Conservation (phyloP, 495 filamentous ascomycete species). For the Astrothelium macrocarpum region DNA sequence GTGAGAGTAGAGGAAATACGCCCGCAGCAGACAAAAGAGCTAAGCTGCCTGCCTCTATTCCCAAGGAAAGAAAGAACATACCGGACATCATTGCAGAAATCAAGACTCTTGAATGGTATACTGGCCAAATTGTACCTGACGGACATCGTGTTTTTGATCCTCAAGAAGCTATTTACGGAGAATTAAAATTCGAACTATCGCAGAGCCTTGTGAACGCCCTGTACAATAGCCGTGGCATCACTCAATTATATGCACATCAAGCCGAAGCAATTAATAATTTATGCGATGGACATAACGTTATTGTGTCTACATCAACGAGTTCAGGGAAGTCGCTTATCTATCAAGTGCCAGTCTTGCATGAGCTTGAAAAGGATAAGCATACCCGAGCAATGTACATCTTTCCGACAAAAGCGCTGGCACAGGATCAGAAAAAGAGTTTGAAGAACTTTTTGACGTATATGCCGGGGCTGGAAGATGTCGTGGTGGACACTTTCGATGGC, state of each 20-base stretch:
- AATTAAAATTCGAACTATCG: conserved; percentile 75
- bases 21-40: conserved; percentile 32
- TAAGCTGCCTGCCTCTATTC: conserved; percentile 57
- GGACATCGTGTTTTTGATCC: conserved; percentile 89
- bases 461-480: conserved; percentile 57
- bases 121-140: conserved; percentile 85
- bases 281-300: conserved; percentile 73
- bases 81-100: conserved; percentile 80
- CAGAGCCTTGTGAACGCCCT: conserved; percentile 89
- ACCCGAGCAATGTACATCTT: conserved; percentile 96
- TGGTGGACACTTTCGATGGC: conserved; percentile 92
- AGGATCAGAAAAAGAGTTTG: conserved; percentile 86
- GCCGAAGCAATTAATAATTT: conserved; percentile 89
- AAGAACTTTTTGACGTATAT: conserved; percentile 76
- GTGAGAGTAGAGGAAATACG: conserved; percentile 42
- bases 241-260: conserved; percentile 86
- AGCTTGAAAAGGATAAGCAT: conserved; percentile 64
- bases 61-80: conserved; percentile 70
- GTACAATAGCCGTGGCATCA: conserved; percentile 81
- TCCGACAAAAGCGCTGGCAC: conserved; percentile 91
- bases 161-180: conserved; percentile 71
- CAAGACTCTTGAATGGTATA: conserved; percentile 75
- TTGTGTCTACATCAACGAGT: conserved; percentile 88
- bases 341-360: conserved; percentile 85
- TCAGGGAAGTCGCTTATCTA: conserved; percentile 97